These are phyloP conservation scores for Patellifolia procumbens DNA, from an alignment of 179 eudicot genomes.

Conservation along the genomic window DNA sequence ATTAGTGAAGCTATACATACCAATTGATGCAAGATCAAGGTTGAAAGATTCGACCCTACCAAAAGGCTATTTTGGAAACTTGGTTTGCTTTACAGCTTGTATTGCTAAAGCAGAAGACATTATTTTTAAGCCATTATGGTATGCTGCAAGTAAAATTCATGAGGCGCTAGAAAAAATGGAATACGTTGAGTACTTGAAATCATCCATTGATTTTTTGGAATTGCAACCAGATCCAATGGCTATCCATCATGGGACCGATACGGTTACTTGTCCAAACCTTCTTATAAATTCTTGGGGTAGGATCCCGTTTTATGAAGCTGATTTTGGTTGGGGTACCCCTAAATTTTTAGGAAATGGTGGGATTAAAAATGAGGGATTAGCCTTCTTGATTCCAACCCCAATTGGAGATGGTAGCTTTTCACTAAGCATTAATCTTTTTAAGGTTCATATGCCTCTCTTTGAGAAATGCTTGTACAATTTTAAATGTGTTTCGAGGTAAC, in stretches of 20 bases:
- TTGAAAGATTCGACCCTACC: conserved; percentile 34
- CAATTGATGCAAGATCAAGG: conserved; percentile 46
- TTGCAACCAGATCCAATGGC: conserved; percentile 31
- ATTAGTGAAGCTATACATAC: conserved; percentile 44
- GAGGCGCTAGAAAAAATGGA: conserved; percentile 33
- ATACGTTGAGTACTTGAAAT: conserved; percentile 44
- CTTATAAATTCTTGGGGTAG: conserved; percentile 46
- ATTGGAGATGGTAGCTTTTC: conserved; percentile 37
- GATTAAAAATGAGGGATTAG: conserved; percentile 40
- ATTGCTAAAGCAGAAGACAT: conserved; percentile 37
- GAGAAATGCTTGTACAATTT: conserved; percentile 39
- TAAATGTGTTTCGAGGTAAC: too few species aligned
- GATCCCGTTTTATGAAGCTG: conserved; percentile 44
- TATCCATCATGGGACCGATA: conserved; percentile 33
- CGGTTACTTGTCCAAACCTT: conserved; percentile 44
- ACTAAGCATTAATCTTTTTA: conserved; percentile 35
- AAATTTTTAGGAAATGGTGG: conserved; percentile 45
- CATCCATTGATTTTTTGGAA: conserved; percentile 52
- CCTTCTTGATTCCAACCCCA: conserved; percentile 34
- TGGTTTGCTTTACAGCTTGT: conserved; percentile 40
- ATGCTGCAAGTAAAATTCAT: conserved; percentile 34
- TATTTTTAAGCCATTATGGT: conserved; percentile 32
- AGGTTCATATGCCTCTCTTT: conserved; percentile 40
- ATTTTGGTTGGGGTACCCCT: conserved; percentile 62
- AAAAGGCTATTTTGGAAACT: conserved; percentile 46